phyloP scores from a whole-genome alignment of 108 stramenopile genomes.

The Cylindrotheca closterium region DNA sequence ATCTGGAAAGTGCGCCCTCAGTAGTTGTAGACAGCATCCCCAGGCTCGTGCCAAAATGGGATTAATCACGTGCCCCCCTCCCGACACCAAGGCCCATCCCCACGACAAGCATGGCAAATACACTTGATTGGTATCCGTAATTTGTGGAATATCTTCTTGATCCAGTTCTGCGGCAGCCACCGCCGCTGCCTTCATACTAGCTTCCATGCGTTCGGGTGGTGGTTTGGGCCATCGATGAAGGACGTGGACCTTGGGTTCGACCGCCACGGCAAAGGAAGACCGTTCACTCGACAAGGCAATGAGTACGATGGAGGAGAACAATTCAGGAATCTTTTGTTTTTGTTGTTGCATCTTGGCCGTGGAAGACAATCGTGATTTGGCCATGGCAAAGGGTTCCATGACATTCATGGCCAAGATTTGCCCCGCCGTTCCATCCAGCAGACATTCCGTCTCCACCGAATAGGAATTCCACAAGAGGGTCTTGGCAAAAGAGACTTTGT shows the following conservation, averaged over 20 bases:
- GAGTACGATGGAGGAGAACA: slow-evolving; percentile 46
- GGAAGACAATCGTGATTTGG: no score
- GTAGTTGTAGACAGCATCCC: slow-evolving; percentile 80
- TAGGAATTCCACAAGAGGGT: slow-evolving; percentile 75
- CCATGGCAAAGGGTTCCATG: slow-evolving; percentile 41
- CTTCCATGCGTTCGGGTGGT: slow-evolving; percentile 31
- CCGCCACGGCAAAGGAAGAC: slow-evolving; percentile 85
- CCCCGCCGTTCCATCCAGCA: slow-evolving; percentile 88
- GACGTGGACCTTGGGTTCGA: slow-evolving; percentile 78
- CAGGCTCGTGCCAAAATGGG: slow-evolving; percentile 83
- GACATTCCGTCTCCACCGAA: slow-evolving; percentile 80
- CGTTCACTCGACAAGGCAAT: slow-evolving; percentile 83
- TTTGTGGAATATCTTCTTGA: no score
- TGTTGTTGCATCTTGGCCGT: not conserved
- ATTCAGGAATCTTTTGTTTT: slow-evolving; percentile 19
- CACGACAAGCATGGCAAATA: slow-evolving; percentile 83
- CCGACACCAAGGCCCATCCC: slow-evolving; percentile 85
- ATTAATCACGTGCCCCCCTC: slow-evolving; percentile 67
- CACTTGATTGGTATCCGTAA: slow-evolving; percentile 10
- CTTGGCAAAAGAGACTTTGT: slow-evolving; percentile 73
- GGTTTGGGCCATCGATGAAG: slow-evolving; percentile 85
- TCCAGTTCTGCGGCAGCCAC: not conserved
- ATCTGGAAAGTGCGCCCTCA: slow-evolving; percentile 65
- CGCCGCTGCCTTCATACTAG: not conserved
- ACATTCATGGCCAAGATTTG: slow-evolving; percentile 80